Evolutionary conservation across 176 grass and related monocot genomes (phyloP).

Genomic region (Avena eriantha): DNA sequence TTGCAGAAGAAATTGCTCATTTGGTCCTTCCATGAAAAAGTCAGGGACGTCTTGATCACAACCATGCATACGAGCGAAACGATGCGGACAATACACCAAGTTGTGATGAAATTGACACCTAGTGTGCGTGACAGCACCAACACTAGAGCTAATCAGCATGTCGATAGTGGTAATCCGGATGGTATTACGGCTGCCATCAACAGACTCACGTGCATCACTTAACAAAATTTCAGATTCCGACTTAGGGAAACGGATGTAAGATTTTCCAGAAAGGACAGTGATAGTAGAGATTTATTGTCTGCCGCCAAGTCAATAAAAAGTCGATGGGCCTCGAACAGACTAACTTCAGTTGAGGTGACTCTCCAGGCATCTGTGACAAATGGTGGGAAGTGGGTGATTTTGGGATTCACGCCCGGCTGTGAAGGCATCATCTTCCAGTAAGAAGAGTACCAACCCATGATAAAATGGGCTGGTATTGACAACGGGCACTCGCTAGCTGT

Average conservation of each 20-base stretch:
- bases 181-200: background rate
- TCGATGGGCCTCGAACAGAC: background rate
- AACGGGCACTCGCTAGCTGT: background rate
- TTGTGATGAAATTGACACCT: background rate
- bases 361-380: background rate
- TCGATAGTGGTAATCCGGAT: background rate
- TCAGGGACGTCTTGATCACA: background rate
- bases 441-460: conserved; percentile 12
- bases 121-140: background rate
- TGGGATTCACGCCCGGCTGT: no score
- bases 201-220: background rate
- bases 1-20: background rate
- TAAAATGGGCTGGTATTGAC: background rate
- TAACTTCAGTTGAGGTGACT: background rate
- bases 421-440: background rate
- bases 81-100: background rate
- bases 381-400: background rate
- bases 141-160: background rate
- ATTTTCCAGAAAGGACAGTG: background rate
- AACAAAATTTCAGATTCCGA: background rate
- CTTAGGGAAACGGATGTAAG: background rate
- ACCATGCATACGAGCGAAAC: background rate
- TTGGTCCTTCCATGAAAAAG: background rate
- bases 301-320: background rate
- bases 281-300: background rate